Evolutionary conservation across 768 basidiomycete species (phyloP), one percentile per base, ranked within the genome.

Genomic region (Melanogaster broomeanus): DNA sequence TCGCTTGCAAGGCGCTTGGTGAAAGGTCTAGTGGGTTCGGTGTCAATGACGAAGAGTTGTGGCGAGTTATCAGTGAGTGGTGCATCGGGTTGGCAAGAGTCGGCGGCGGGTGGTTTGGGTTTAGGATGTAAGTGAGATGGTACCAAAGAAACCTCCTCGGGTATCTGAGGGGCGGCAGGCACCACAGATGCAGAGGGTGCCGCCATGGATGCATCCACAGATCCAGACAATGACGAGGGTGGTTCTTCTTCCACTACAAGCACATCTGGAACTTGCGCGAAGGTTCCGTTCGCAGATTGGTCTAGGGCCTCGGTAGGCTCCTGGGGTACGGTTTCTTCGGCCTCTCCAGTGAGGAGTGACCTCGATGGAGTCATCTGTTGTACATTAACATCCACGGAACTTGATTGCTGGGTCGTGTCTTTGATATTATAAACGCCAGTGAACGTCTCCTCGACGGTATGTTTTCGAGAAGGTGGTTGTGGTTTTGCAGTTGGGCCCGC

Each of bases 31-130:
- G 53, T 45, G 15, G 78, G 74, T 15, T 61, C 34, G 0, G 76
- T 76, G 54, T 82, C 80, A 22, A 82, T 60, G 52, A 74, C 70
- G 22, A 68, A 68, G 8, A 57, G 42, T 2, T 57, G 53, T 15
- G 31, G n/a, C 8, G 28, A 0, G 9, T 40, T 42, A 33, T 54
- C 27, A 27, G 18, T n/a, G 19, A 13, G 18, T 12, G 21, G 11
- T 24, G 33, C 7, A 21, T 43, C 24, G 2, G 7, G 24, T 4
- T 42, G 27, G 13, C 34, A 21, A 31, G 52, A 41, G 22, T 18
- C 31, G 15, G 39, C 31, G 18, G 18, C 10, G 6, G 15, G 27
- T 9, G 21, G 13, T 19, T 4, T 5, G 8, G 47, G 4, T 44
- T n/a, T 38, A 3, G 39, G 16, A n/a, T 9, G 25, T 18, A 38